Conservation (phyloP, 345 rosid genomes). For the Noccaea bulbosa region DNA sequence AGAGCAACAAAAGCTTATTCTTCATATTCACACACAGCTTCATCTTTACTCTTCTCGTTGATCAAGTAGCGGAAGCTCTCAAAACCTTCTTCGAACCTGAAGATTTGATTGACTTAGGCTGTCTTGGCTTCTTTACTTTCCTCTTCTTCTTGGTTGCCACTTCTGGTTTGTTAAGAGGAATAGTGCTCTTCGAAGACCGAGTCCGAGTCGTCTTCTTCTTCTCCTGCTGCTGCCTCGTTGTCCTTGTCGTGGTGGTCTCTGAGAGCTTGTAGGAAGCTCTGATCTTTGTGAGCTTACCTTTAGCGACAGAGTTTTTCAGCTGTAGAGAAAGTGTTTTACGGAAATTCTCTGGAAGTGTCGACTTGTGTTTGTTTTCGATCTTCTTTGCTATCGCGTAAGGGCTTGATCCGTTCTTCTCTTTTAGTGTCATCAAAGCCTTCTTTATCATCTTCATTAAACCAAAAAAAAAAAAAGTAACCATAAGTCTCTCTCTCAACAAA, state of each 20-base stretch:
- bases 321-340: constrained; percentile 68
- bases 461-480: not conserved
- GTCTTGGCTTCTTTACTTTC: constrained; percentile 44
- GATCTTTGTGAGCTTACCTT: constrained; percentile 75
- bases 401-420: constrained; percentile 81
- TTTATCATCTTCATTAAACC: constrained; percentile 68
- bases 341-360: constrained; percentile 66
- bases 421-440: constrained; percentile 66
- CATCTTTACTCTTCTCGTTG: not conserved
- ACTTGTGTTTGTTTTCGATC: constrained; percentile 79
- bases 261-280: constrained; percentile 82
- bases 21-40: constrained; percentile 11
- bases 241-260: constrained; percentile 37
- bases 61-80: constrained; percentile 48
- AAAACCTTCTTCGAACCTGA: constrained; percentile 47
- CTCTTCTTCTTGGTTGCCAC: constrained; percentile 44
- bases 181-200: constrained; percentile 34
- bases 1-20: not conserved
- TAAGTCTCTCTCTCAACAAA: not conserved
- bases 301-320: constrained; percentile 66
- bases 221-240: constrained; percentile 9
- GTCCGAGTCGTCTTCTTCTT: constrained; percentile 3
- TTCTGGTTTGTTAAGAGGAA: constrained; percentile 42
- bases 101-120: constrained; percentile 40
- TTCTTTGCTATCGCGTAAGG: constrained; percentile 80